Evolutionary conservation across 257 asterid genomes (phyloP), one percentile per base, ranked within the genome.

Genomic region (Salvia hispanica): DNA sequence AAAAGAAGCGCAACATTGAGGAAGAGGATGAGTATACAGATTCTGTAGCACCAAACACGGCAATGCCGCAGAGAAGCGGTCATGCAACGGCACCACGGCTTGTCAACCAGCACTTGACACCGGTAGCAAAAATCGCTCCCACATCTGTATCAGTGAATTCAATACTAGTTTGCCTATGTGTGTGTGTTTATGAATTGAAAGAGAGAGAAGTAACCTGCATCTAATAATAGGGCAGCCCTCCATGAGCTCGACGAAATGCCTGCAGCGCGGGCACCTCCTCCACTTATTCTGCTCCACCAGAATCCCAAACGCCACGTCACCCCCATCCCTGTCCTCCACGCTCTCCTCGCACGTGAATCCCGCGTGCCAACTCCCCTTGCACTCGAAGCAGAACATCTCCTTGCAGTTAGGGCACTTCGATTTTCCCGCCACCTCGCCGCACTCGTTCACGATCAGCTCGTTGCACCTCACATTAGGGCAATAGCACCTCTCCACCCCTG

Each of bases 261-360:
- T 77, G 48, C 95, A 88, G 52, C 71, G 64, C 0, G 97, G 96
- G 57, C 96, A 90, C 68, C 96, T 82, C 83, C 0, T 77, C 95
- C 95, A 87, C 69, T 62, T 78, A 61, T 16, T 84, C 80, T 25
- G 77, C 79, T 76, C 84, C 4, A 58, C 95, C 25, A 87, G 85
- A 64, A 80, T 64, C 51, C 85, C 80, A 21, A 90, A 85, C 31
- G 81, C 91, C 6, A 79, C 73, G 50, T 87, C 91, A 18, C 76
- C 59, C n/a, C 47, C 5, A 21, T 91, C 91, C 80, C 83, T 78
- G 25, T 53, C 8, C 36, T 74, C 80, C 54, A 73, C 76, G 45
- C 79, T 76, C 78, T 90, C 91, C 42, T 74, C 80, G 63, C 93
- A 84, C 71, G 74, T 72, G 45, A 86, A 79, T 65, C 93, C 85